These are phyloP conservation scores for Penicillium sp. DNA, from an alignment of 2,329 filamentous ascomycete genomes.

Conservation along the genomic window DNA sequence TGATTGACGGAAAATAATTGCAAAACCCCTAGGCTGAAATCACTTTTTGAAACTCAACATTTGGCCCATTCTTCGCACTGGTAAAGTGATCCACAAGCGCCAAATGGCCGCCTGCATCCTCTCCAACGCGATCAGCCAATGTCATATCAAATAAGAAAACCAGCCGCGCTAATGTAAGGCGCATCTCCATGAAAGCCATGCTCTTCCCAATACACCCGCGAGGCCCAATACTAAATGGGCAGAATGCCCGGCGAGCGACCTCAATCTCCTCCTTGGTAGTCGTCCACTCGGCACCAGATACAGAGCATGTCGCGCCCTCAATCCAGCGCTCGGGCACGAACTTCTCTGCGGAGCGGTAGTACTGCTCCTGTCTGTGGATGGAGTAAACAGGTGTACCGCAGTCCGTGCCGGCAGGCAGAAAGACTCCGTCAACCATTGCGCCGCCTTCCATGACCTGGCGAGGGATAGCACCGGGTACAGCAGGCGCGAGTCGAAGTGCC, in stretches of 20 bases:
- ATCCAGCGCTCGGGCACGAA: slow-evolving; percentile 69
- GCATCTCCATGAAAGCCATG: slow-evolving; percentile 46
- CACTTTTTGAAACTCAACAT: slow-evolving; percentile 30
- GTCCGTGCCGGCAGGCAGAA: slow-evolving; percentile 55
- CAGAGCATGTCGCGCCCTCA: slow-evolving; percentile 43
- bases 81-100: slow-evolving; percentile 42
- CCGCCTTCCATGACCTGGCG: slow-evolving; percentile 42
- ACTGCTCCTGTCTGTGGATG: slow-evolving; percentile 65
- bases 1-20: not conserved
- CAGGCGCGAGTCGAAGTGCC: slow-evolving; percentile 41
- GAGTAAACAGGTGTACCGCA: slow-evolving; percentile 68
- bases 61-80: slow-evolving; percentile 38
- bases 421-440: slow-evolving; percentile 38
- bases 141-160: slow-evolving; percentile 43
- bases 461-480: slow-evolving; percentile 39
- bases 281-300: slow-evolving; percentile 36
- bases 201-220: slow-evolving; percentile 46
- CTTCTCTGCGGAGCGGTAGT: slow-evolving; percentile 60
- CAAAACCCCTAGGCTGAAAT: not conserved
- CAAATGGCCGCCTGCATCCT: slow-evolving; percentile 37
- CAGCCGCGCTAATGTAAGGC: slow-evolving; percentile 39
- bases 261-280: slow-evolving; percentile 52
- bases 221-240: slow-evolving; percentile 54
- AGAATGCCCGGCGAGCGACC: slow-evolving; percentile 67
- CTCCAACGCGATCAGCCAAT: slow-evolving; percentile 33